A percentile compares a stretch with the other conserved stretches of the same genome.
These are phyloP conservation scores for Haplographium delicatum DNA, from an alignment of 495 filamentous ascomycete species.

Conservation along the genomic window DNA sequence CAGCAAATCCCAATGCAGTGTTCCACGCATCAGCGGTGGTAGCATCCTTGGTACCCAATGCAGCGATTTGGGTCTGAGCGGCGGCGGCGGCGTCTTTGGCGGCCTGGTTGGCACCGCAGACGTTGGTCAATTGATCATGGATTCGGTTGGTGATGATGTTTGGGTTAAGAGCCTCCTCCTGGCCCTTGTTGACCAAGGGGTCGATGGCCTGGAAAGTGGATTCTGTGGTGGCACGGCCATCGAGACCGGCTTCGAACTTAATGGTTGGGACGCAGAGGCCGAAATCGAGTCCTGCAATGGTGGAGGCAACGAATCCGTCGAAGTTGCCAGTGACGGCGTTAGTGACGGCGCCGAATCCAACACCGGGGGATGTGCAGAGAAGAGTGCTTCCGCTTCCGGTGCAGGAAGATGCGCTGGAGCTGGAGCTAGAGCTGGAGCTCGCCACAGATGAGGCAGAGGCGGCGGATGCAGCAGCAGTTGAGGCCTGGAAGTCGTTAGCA, in stretches of 20 bases:
- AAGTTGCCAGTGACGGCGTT: constrained; percentile 14
- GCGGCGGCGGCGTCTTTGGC: constrained; percentile 38
- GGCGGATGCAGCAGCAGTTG: constrained; percentile 3
- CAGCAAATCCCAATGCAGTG: constrained; percentile 31
- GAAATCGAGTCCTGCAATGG: constrained; percentile 40
- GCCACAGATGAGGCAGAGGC: constrained; percentile 4
- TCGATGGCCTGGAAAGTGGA: constrained; percentile 51
- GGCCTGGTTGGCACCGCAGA: constrained; percentile 36
- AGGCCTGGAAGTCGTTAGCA: not conserved
- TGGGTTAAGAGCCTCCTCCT: constrained; percentile 50
- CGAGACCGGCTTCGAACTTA: constrained; percentile 43
- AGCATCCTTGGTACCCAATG: constrained; percentile 27
- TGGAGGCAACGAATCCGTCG: constrained; percentile 20
- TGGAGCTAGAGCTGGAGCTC: not conserved
- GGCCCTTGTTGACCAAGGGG: constrained; percentile 39
- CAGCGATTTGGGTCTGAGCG: constrained; percentile 28
- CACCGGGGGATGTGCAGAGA: constrained; percentile 5
- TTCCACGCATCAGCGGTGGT: constrained; percentile 34
- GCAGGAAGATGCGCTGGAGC: constrained; percentile 12
- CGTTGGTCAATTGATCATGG: constrained; percentile 44
- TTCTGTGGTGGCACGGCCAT: constrained; percentile 40
- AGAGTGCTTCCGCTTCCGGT: constrained; percentile 12
- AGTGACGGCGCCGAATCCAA: constrained; percentile 10
- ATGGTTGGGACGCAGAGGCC: constrained; percentile 50
- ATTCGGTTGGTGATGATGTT: constrained; percentile 64